Conservation (phyloP, 345 rosid genomes). For the thale cress (Arabidopsis thaliana) region TAIR10.1 NC_003070.9:30020501-30021000, state of each 20-base stretch:
- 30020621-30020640: slow-evolving; percentile 94
- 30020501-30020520: slow-evolving; percentile 26
- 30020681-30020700: too few relatives aligned
- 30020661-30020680: slow-evolving; percentile 55
- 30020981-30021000: background rate
- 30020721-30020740: background rate
- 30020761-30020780: slow-evolving; percentile 84
- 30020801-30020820: slow-evolving; percentile 81
- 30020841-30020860: slow-evolving; percentile 86
- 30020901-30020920: slow-evolving; percentile 5
- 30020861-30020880: slow-evolving; percentile 64
- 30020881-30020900: background rate
- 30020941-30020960: slow-evolving; percentile 1
- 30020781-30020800: slow-evolving; percentile 82
- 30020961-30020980: too few relatives aligned
- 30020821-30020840: slow-evolving; percentile 91
- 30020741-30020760: slow-evolving; percentile 14
- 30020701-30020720: background rate
- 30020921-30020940: background rate
- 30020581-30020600: slow-evolving; percentile 91
- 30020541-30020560: slow-evolving; percentile 95
- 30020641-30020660: slow-evolving; percentile 98
- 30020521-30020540: slow-evolving; percentile 79
- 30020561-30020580: slow-evolving; percentile 86
- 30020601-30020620: slow-evolving; percentile 93